Evolutionary conservation across 2,329 filamentous ascomycete species (phyloP).

Genomic region (Claviceps pusilla): DNA sequence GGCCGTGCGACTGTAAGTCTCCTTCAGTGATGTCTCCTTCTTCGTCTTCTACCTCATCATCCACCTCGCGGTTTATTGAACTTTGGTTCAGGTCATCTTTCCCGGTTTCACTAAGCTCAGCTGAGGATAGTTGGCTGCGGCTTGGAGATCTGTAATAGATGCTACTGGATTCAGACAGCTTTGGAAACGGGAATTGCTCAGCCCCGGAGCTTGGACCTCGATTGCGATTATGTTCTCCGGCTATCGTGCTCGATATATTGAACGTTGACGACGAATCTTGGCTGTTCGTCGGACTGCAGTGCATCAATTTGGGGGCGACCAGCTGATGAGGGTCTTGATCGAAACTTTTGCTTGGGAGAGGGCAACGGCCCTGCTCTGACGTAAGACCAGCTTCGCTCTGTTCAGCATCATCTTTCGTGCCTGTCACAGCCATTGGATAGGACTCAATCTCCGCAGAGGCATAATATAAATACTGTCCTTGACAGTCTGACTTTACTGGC

Average conservation of each 20-base stretch:
- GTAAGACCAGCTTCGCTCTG: neutral
- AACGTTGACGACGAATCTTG: neutral
- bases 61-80: conserved; percentile 32
- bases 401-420: conserved; percentile 7
- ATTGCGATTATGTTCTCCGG: neutral
- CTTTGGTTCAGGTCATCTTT: conserved; percentile 22
- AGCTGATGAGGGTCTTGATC: neutral
- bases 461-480: conserved; percentile 37
- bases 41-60: conserved; percentile 41
- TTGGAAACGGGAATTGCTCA: neutral
- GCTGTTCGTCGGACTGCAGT: neutral
- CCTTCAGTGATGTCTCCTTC: conserved; percentile 34
- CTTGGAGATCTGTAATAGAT: neutral
- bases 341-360: neutral
- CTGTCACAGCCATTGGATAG: conserved; percentile 30
- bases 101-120: conserved; percentile 17
- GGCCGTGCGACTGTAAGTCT: conserved; percentile 23
- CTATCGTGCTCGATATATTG: neutral
- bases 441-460: conserved; percentile 29
- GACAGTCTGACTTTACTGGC: conserved; percentile 42
- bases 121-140: conserved; percentile 17
- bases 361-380: neutral
- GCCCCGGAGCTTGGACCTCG: neutral
- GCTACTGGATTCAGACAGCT: neutral
- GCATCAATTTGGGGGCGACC: neutral